Base-by-base conservation (phyloP, 2,329 filamentous ascomycete genomes). In the Cladosporium sp. region DNA sequence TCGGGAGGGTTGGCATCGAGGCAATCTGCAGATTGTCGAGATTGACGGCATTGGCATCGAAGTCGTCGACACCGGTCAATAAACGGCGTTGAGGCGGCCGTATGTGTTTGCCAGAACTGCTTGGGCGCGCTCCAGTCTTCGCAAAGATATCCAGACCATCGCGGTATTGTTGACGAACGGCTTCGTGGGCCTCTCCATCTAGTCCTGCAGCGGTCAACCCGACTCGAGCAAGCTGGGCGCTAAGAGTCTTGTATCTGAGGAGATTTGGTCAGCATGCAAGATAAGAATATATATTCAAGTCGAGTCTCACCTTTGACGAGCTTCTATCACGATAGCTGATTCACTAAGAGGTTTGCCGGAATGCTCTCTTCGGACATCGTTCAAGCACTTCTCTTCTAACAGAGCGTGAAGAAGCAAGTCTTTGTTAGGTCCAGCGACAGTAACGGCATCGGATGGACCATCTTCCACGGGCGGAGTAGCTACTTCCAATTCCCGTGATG, bases 341-440 rank as follows among this genome's bases (percentile, higher is more conserved):
- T 63, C 61, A 21, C 53, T 65, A 4, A 44, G 52, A 11, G 53
- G 16, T 50, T 55, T 49, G 40, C 62, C 62, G 33, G 56, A 40
- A 23, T 65, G 68, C 59, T 78, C 73, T 21, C 76, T 70, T 40
- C 79, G 73, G 12, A 79, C 78, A 59, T 81, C 74, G 31, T 72
- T 73, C 11, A 79, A 68, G 40, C 79, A 79, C 62, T 78, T 77
- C 53, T 81, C 78, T 70, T 83, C 81, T 1, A 83, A 72, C 26
- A 83, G 67, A 2, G 81, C 77, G 69, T 82, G 80, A 5, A 83
- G 68, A 12, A 82, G 67, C 16, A 80, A 69, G 63, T 81, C 77
- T 37, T 71, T 68, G 23, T 72, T 65, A 2, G 61, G 61, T 1
- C 63, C 57, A 26, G 63, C 49, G 28, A 60, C 57, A 31, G 63